Percentiles rank a stretch among this genome's conserved stretches.
Conservation (phyloP, 768 basidiomycete species). For the Boletus subparvulus region DNA sequence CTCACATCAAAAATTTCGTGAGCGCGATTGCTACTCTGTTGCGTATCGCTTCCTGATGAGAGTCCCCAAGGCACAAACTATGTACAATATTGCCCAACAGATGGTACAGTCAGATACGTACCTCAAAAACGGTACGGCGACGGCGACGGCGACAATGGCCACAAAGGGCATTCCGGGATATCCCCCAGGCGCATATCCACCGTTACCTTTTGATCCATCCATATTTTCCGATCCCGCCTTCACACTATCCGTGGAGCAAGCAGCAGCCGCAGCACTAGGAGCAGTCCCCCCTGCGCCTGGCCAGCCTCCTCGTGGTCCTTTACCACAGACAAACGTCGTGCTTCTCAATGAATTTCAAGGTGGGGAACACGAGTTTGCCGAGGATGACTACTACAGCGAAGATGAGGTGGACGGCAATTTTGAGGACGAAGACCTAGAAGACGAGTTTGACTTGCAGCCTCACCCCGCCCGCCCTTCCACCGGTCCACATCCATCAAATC, state of each 20-base stretch:
- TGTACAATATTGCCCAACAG: slow-evolving; percentile 70
- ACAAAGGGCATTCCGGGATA: slow-evolving; percentile 38
- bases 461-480: slow-evolving; percentile 22
- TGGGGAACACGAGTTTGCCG: slow-evolving; percentile 37
- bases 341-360: slow-evolving; percentile 40
- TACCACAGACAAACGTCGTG: slow-evolving; percentile 37
- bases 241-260: slow-evolving; percentile 50
- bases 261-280: slow-evolving; percentile 37
- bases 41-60: slow-evolving; percentile 30
- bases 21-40: slow-evolving; percentile 34
- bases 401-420: slow-evolving; percentile 45
- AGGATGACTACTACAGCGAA: slow-evolving; percentile 48
- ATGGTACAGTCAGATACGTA: slow-evolving; percentile 50
- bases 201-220: slow-evolving; percentile 50
- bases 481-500: slow-evolving; percentile 15
- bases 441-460: slow-evolving; percentile 31
- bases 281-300: slow-evolving; percentile 30
- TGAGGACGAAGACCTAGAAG: slow-evolving; percentile 38
- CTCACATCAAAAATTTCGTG: slow-evolving; percentile 69
- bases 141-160: slow-evolving; percentile 32
- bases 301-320: slow-evolving; percentile 32
- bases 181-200: slow-evolving; percentile 42
- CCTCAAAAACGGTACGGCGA: slow-evolving; percentile 36
- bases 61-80: slow-evolving; percentile 52
- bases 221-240: slow-evolving; percentile 57